These are phyloP conservation scores for Zostera marina DNA, from an alignment of 116 monocot species.

Conservation along the genomic window DNA sequence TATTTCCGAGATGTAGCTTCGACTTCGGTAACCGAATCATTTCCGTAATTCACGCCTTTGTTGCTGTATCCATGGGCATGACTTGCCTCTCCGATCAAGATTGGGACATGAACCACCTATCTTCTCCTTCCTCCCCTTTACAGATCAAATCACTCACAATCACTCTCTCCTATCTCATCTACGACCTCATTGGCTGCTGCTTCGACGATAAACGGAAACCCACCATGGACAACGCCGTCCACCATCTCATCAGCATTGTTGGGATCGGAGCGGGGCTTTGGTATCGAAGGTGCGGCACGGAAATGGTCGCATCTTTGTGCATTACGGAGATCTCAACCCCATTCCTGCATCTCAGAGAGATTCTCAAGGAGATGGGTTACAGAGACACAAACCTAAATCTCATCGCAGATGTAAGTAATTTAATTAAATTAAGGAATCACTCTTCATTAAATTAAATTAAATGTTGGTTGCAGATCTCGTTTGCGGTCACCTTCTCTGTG, in stretches of 20 bases:
- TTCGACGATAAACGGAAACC: conserved; percentile 17
- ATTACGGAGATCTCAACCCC: conserved; percentile 83
- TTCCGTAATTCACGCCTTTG: conserved; percentile 42
- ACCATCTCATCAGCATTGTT: conserved; percentile 70
- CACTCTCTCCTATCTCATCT: conserved; percentile 51
- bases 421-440: background rate
- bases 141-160: conserved; percentile 84
- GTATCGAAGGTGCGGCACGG: conserved; percentile 63
- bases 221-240: conserved; percentile 45
- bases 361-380: conserved; percentile 78
- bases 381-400: conserved; percentile 57
- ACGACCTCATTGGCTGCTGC: conserved; percentile 54
- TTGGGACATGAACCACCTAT: conserved; percentile 32
- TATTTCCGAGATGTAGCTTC: conserved; percentile 34
- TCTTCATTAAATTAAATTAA: background rate
- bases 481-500: conserved; percentile 52
- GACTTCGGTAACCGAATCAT: conserved; percentile 76
- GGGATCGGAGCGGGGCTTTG: conserved; percentile 64
- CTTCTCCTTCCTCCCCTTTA: conserved; percentile 43
- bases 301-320: conserved; percentile 62
- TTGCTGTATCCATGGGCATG: conserved; percentile 44
- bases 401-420: conserved; percentile 37
- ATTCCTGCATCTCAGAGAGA: conserved; percentile 63
- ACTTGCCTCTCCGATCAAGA: conserved; percentile 52
- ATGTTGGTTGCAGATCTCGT: conserved; percentile 35